phyloP scores from a whole-genome alignment of 1,284 basidiomycete species.

The Microbotryum violaceum region DNA sequence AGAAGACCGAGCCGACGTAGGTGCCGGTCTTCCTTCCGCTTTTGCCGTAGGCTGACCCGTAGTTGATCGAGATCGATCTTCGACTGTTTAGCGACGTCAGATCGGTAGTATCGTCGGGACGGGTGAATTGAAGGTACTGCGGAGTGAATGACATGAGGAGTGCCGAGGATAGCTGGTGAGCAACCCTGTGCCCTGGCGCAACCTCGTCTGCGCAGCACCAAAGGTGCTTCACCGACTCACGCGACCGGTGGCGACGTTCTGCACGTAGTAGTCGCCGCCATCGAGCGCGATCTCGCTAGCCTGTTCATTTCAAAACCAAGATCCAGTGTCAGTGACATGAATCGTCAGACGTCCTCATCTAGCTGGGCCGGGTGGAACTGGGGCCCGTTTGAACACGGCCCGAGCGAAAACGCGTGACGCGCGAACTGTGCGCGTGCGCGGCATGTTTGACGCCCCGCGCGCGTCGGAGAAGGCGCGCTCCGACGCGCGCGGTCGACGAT shows the following conservation, averaged over 20 bases:
- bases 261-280: not conserved
- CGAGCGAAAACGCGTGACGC: not conserved
- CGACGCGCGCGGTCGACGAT: no score
- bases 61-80: conserved; percentile 7
- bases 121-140: not conserved
- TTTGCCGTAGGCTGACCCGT: conserved; percentile 18
- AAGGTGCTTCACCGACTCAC: not conserved
- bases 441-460: conserved; percentile 1
- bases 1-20: conserved; percentile 9
- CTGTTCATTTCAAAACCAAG: not conserved
- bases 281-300: not conserved
- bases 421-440: not conserved
- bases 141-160: not conserved
- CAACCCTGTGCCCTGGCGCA: not conserved
- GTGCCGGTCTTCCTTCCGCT: conserved; percentile 6
- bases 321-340: conserved; percentile 3
- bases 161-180: not conserved
- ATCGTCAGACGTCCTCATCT: not conserved
- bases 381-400: not conserved
- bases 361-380: conserved; percentile 7
- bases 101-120: conserved; percentile 20
- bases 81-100: conserved; percentile 9
- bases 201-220: not conserved
- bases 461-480: no score
- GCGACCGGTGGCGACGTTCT: conserved; percentile 17